Conservation (phyloP, 306 rosid genomes). For the Psophocarpus tetragonolobus region DNA sequence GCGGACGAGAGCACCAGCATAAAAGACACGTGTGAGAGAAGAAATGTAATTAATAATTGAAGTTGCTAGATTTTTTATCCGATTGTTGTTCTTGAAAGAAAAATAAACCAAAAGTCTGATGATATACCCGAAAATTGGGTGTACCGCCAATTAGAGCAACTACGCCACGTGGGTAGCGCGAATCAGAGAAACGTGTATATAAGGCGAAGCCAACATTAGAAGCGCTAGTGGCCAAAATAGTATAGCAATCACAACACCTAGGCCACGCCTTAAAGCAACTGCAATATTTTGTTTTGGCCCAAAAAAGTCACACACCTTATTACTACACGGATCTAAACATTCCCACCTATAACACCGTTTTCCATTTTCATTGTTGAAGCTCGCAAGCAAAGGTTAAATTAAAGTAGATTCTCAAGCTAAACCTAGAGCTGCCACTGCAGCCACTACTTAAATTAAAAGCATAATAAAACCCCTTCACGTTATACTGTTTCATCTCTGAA, state of each 20-base stretch:
- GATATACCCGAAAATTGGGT: background rate
- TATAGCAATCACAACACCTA: background rate
- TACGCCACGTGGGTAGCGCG: conserved; percentile 13
- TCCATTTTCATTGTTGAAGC: conserved; percentile 10
- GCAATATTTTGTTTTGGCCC: background rate
- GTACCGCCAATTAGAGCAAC: background rate
- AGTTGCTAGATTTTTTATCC: background rate
- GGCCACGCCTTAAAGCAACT: conserved; percentile 44
- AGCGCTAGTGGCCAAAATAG: conserved; percentile 7
- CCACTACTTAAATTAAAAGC: no score
- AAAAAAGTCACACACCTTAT: background rate
- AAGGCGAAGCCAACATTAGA: background rate
- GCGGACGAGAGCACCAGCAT: background rate
- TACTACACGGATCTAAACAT: conserved; percentile 47
- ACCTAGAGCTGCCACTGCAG: background rate
- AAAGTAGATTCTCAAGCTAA: conserved; percentile 32
- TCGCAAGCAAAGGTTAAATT: conserved; percentile 20
- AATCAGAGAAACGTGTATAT: conserved; percentile 19
- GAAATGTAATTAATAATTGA: background rate
- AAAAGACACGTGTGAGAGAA: background rate
- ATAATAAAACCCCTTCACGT: background rate
- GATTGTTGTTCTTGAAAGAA: background rate
- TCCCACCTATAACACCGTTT: background rate
- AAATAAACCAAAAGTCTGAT: background rate
- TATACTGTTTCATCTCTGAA: background rate